Base-by-base conservation (phyloP, 2,329 filamentous ascomycete species). In the Colletotrichum graminicola region DNA sequence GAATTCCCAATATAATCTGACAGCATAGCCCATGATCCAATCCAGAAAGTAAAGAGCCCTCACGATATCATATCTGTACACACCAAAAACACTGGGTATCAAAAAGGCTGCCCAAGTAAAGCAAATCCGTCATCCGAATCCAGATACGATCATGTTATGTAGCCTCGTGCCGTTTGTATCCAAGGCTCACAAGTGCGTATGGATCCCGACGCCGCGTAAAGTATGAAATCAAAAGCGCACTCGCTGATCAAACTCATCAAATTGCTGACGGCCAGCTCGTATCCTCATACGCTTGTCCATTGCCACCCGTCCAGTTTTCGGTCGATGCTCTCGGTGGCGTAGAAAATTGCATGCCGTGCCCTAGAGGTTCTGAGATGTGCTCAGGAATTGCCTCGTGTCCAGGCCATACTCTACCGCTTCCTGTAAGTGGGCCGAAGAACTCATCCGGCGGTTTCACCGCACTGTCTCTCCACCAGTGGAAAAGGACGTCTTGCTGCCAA, bases 401-500 rank as follows among this genome's bases (percentile, higher is more conserved):
- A 39, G 57, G 45, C 32, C 47, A 57, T 34, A 60, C 56, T 52
- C 51, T 62, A 23, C 64, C 57, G 18, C 68, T 71, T 18, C 51
- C 68, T 8, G 66, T 71, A 3, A 71, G 55, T 16, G 70, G 66
- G 7, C 70, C 55, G 18, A 59, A 43, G 23, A 72, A 70, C 14
- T 66, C 55, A 6, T 71, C 61, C 11, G 59, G 49, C 39, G 60
- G 34, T 34, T 59, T 72, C 45, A 72, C 66, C 14, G 73, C 67
- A 32, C 67, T 65, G 68, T 79, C 81, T 11, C 75, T 74, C 79
- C 79, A 82, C 81, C 81, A 83, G 71, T 81, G 79, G 57, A 78
- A 76, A 47, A 83, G 73, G 14, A 82, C 81, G 62, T 83, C 81
- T 45, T 74, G 77, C 73, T 83, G 80, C 81, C 81, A 83, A 21